Conservation (phyloP, 495 filamentous ascomycete species). For the Penicillium robsamsonii region DNA sequence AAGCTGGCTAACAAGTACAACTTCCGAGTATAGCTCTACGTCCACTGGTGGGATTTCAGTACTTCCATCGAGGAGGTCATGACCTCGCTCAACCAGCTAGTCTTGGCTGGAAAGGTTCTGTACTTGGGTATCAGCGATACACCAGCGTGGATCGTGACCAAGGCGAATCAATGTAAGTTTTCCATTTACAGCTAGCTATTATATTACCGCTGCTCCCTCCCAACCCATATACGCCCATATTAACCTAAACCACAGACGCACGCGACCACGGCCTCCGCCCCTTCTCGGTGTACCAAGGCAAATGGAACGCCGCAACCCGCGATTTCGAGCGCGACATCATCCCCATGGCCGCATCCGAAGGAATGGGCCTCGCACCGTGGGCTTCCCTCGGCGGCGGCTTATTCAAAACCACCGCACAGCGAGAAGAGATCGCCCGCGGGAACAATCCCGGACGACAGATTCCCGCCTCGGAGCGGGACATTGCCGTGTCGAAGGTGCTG, state of each 20-base stretch:
- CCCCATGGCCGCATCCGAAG: conserved; percentile 61
- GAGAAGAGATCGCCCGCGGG: conserved; percentile 19
- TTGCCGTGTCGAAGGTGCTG: conserved; percentile 52
- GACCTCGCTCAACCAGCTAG: conserved; percentile 61
- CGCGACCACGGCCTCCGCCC: conserved; percentile 60
- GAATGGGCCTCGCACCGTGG: conserved; percentile 70
- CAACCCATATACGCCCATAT: neutral
- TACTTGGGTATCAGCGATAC: conserved; percentile 70
- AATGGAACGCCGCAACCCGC: conserved; percentile 58
- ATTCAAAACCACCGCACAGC: conserved; percentile 25
- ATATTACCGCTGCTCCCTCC: neutral
- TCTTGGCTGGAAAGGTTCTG: conserved; percentile 61
- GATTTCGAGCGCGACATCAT: conserved; percentile 72
- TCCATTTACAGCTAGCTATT: neutral
- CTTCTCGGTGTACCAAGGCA: conserved; percentile 67
- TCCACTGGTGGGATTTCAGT: conserved; percentile 68
- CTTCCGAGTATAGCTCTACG: conserved; percentile 30
- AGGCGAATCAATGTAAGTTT: conserved; percentile 54
- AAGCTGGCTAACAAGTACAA: neutral
- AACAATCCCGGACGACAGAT: conserved; percentile 22
- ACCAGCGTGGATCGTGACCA: conserved; percentile 67
- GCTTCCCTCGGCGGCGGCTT: conserved; percentile 60
- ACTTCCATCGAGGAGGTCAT: conserved; percentile 67
- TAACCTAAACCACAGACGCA: conserved; percentile 43
- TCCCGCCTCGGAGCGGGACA: conserved; percentile 14